These are phyloP conservation scores for Pseudogymnoascus sp. DNA, from an alignment of 2,329 filamentous ascomycete genomes.

Conservation along the genomic window DNA sequence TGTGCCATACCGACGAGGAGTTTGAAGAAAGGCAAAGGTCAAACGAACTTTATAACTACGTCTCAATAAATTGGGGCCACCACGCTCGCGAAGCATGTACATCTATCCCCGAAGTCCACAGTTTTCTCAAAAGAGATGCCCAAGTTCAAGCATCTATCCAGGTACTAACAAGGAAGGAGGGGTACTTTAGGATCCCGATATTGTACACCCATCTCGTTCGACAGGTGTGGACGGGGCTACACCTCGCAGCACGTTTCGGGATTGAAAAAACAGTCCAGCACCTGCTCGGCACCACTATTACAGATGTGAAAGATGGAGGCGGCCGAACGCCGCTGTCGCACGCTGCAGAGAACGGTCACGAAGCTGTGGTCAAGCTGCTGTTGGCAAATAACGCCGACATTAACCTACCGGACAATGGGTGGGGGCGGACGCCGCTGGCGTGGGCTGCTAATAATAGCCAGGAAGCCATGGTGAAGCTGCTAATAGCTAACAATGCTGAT, in stretches of 20 bases:
- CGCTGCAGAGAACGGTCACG: constrained; percentile 25
- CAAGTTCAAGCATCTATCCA: constrained; percentile 12
- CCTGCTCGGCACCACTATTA: not conserved
- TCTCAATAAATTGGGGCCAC: constrained; percentile 15
- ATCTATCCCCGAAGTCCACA: constrained; percentile 10
- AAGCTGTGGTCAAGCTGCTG: constrained; percentile 16
- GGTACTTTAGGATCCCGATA: too few species aligned
- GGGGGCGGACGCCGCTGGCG: not conserved
- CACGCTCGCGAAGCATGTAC: constrained; percentile 15
- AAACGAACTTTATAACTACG: constrained; percentile 19
- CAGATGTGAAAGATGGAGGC: constrained; percentile 25
- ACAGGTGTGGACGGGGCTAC: not conserved
- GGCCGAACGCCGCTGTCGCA: constrained; percentile 25
- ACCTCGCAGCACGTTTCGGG: constrained; percentile 11
- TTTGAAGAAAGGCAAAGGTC: constrained; percentile 10
- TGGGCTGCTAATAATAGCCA: not conserved
- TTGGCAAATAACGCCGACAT: not conserved
- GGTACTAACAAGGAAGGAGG: not conserved
- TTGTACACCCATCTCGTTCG: not conserved
- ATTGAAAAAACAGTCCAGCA: not conserved
- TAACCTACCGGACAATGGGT: not conserved
- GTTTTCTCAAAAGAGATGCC: constrained; percentile 9
- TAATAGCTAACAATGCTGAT: not conserved
- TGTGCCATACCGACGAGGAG: constrained; percentile 11
- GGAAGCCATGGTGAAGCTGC: not conserved